Evolutionary conservation across 495 filamentous ascomycete species (phyloP), one percentile per base, ranked within the genome.

Genomic region (Aspergillus campestris): DNA sequence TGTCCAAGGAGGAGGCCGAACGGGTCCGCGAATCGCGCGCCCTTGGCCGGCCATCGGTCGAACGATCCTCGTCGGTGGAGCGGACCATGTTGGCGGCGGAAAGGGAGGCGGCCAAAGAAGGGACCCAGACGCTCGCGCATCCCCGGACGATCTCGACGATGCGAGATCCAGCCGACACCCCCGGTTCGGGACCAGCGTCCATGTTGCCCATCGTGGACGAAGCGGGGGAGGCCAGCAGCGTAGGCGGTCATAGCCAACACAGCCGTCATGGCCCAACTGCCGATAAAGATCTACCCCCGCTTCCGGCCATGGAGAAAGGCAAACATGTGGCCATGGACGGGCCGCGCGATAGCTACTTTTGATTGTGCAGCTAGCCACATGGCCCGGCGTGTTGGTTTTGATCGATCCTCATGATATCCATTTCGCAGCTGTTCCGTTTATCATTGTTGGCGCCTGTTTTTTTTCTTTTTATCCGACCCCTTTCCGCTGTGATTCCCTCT

Each of bases 141-240:
- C 60, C 72, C 6, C 77, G 69, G 41, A 75, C 62, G 30, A 61
- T 83, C 34, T 68, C 65, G 32, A 70, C 69, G 32, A 66, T 78
- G 15, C 65, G 78, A 39, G 75, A 71, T 58, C 72, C 67, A 34
- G 66, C 65, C 3, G 83, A 89, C 40, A 60, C 73, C 18, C 59
- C 53, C 14, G 77, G 73, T 9, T 55, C 71, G 9, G 72, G 73
- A 24, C 79, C 81, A 8, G 73, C 83, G 28, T 67, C 62, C n/a
- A 82, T 86, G 18, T 65, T 98, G n/a, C 92, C 92, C 1, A 83
- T 96, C 39, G 87, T 98, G 7, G 89, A 95, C 44, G 92, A 98
- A 69, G 84, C 83, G 24, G 85, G 82, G 9, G 92, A 96, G 63
- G 84, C 79, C 12, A 78, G 75, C 4, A 90, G 85, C 44, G 79